These are phyloP conservation scores for Trypanosoma brucei DNA, from an alignment of 208 protist species.

Conservation along the genomic window DNA sequence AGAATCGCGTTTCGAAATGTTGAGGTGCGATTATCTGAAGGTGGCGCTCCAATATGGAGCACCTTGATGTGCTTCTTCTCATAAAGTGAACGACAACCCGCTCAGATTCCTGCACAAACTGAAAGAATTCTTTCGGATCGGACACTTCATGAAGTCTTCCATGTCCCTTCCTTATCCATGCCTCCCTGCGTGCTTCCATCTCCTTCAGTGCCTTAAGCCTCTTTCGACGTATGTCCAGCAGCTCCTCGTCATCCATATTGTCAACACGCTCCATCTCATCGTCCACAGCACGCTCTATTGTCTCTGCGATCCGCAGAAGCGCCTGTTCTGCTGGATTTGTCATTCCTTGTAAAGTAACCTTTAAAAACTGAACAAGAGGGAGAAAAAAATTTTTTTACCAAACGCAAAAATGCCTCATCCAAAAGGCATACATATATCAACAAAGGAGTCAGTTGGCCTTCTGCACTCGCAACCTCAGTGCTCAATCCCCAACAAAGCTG, in stretches of 20 bases:
- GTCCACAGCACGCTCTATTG: slow-evolving; percentile 83
- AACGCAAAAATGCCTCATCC: background rate
- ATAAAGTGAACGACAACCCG: slow-evolving; percentile 90
- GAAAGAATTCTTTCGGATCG: slow-evolving; percentile 82
- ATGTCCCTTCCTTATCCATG: slow-evolving; percentile 85
- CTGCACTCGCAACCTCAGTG: too few relatives aligned
- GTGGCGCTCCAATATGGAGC: slow-evolving; percentile 86
- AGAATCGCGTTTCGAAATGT: slow-evolving; percentile 88
- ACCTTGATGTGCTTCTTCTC: slow-evolving; percentile 74
- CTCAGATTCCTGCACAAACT: slow-evolving; percentile 68
- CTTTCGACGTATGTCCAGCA: slow-evolving; percentile 62
- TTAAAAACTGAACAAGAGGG: slow-evolving; percentile 19
- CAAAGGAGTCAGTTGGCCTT: too few relatives aligned
- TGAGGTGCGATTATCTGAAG: slow-evolving; percentile 60
- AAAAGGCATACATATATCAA: background rate
- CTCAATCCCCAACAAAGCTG: too few relatives aligned
- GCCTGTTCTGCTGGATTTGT: slow-evolving; percentile 42
- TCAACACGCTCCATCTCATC: slow-evolving; percentile 80
- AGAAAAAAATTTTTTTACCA: background rate
- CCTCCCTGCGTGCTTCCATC: slow-evolving; percentile 55
- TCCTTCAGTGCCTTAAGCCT: slow-evolving; percentile 76
- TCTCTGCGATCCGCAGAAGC: slow-evolving; percentile 70
- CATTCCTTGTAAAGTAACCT: slow-evolving; percentile 17
- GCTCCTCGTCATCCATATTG: slow-evolving; percentile 88
- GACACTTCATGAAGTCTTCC: slow-evolving; percentile 74